Conservation (phyloP, 2,329 filamentous ascomycete species). For the Malbranchea cinnamomea region DNA sequence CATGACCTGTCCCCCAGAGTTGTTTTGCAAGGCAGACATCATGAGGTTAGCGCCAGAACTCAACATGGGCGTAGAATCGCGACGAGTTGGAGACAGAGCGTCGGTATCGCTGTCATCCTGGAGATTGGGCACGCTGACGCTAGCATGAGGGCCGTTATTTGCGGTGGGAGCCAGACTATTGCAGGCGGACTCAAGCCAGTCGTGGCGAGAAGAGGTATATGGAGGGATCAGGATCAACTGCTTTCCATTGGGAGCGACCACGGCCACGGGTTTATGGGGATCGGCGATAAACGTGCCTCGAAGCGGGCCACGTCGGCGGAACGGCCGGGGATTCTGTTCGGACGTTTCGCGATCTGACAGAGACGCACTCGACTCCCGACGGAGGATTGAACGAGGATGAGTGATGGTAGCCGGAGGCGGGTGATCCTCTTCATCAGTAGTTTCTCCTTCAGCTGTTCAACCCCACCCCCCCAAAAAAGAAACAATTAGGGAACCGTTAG, state of each 20-base stretch:
- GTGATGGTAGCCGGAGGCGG: constrained; percentile 33
- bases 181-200: constrained; percentile 29
- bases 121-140: constrained; percentile 24
- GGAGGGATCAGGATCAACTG: constrained; percentile 34
- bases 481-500: no score
- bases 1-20: constrained; percentile 45
- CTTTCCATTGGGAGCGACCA: constrained; percentile 34
- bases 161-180: constrained; percentile 28
- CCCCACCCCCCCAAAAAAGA: neutral
- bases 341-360: constrained; percentile 28
- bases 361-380: constrained; percentile 31
- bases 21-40: constrained; percentile 53
- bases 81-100: constrained; percentile 24
- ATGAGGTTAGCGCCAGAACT: constrained; percentile 60
- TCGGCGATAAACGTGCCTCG: constrained; percentile 35
- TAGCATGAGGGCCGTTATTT: constrained; percentile 27
- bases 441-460: constrained; percentile 47
- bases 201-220: constrained; percentile 31
- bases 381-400: constrained; percentile 35
- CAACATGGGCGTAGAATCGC: constrained; percentile 39
- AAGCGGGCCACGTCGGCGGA: constrained; percentile 30
- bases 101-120: constrained; percentile 32
- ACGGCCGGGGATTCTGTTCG: constrained; percentile 14
- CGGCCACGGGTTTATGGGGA: constrained; percentile 32
- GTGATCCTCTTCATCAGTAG: constrained; percentile 45